Conservation (phyloP, 345 rosid species). For the Linum usitatissimum region DNA sequence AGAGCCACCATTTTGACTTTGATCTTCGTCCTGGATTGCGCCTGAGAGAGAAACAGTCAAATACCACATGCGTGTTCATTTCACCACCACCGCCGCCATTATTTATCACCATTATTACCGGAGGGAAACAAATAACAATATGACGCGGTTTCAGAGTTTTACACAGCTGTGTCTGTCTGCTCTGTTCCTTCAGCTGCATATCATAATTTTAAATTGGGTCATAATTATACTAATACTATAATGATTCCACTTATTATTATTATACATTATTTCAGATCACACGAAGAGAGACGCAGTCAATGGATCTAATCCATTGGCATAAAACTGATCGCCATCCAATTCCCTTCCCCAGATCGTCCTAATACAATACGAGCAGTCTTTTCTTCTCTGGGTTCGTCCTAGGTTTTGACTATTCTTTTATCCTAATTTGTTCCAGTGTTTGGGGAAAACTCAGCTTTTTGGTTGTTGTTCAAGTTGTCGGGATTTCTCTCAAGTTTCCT, state of each 20-base stretch:
- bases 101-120: background rate
- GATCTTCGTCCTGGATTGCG: background rate
- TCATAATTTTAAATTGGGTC: background rate
- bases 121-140: background rate
- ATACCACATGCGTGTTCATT: conserved; percentile 6
- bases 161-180: conserved; percentile 17
- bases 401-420: background rate
- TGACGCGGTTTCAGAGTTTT: conserved; percentile 36
- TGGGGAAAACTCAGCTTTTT: conserved; percentile 6
- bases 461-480: background rate
- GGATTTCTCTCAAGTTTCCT: conserved; percentile 25
- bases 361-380: background rate
- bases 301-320: background rate
- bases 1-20: conserved; percentile 24
- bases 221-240: too few relatives aligned
- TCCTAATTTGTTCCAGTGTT: background rate
- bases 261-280: conserved; percentile 6
- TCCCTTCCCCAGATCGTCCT: conserved; percentile 12
- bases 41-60: conserved; percentile 8
- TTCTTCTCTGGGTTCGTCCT: background rate
- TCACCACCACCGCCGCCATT: background rate
- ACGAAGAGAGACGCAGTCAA: background rate
- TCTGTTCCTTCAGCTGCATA: too few relatives aligned
- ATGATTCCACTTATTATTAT: background rate
- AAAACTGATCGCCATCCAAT: background rate